Percentiles rank a stretch among this genome's conserved stretches.
Conservation (phyloP, 2,329 filamentous ascomycete species). For the Sclerotinia minor region DNA sequence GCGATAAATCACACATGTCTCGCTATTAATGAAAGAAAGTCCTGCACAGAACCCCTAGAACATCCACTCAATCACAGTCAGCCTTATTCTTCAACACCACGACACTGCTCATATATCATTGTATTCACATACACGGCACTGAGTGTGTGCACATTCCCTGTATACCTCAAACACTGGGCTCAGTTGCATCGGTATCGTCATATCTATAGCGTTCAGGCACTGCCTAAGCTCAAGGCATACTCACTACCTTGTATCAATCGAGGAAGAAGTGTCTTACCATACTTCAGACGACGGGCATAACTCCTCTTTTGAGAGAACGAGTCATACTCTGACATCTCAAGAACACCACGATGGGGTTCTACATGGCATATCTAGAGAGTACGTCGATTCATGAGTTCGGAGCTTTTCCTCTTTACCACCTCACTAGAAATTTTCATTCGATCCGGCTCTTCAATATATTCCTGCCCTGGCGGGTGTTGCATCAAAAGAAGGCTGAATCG, state of each 20-base stretch:
- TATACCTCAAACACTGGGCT: conserved; percentile 52
- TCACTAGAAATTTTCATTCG: conserved; percentile 35
- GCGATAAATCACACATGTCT: conserved; percentile 67
- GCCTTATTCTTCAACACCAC: conserved; percentile 42
- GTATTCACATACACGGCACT: conserved; percentile 39
- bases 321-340: conserved; percentile 30
- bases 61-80: conserved; percentile 40
- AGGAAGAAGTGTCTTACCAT: conserved; percentile 35
- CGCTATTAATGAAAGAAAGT: conserved; percentile 53
- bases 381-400: conserved; percentile 37
- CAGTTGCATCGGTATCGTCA: conserved; percentile 49
- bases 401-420: conserved; percentile 28
- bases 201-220: conserved; percentile 33
- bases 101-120: conserved; percentile 40
- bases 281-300: conserved; percentile 32
- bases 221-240: conserved; percentile 28
- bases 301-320: conserved; percentile 32
- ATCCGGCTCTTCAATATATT: conserved; percentile 26
- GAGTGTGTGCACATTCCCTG: conserved; percentile 44
- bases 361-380: conserved; percentile 52
- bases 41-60: conserved; percentile 41
- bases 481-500: conserved; percentile 23
- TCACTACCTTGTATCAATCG: conserved; percentile 35
- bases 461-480: conserved; percentile 12
- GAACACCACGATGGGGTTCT: conserved; percentile 58